These are phyloP conservation scores for Lachancea sp. DNA, from an alignment of 805 yeast species.

Conservation along the genomic window DNA sequence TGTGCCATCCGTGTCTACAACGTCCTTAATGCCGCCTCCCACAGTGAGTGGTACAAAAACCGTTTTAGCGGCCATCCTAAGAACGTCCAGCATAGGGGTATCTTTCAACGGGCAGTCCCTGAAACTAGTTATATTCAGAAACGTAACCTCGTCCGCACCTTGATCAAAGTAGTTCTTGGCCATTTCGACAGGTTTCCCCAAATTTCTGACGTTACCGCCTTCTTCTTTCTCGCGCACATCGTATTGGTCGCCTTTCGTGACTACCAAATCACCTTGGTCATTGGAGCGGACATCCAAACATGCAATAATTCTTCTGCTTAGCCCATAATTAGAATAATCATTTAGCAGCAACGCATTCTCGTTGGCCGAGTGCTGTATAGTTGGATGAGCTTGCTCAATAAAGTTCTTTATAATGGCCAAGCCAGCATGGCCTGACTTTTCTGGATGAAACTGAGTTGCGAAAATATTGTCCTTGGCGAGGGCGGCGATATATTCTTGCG, in stretches of 20 bases:
- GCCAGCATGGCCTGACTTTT: conserved; percentile 91
- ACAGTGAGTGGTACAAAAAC: conserved; percentile 96
- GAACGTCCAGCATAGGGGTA: conserved; percentile 91
- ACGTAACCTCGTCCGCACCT: conserved; percentile 97
- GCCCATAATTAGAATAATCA: conserved; percentile 48
- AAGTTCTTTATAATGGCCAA: conserved; percentile 68
- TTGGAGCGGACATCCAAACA: conserved; percentile 95
- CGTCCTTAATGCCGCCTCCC: conserved; percentile 96
- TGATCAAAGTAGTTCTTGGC: conserved; percentile 86
- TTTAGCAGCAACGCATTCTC: conserved; percentile 23
- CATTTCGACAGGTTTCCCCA: conserved; percentile 93
- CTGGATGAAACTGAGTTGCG: conserved; percentile 99
- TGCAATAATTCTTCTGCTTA: conserved; percentile 88
- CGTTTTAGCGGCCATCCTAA: conserved; percentile 74
- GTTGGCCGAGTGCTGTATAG: conserved; percentile 20
- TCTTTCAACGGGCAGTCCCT: conserved; percentile 89
- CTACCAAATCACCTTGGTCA: conserved; percentile 92
- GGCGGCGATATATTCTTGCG: conserved; percentile 79
- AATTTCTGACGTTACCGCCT: conserved; percentile 68
- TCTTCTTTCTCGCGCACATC: conserved; percentile 80
- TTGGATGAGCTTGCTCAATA: conserved; percentile 37
- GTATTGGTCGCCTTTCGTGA: conserved; percentile 97
- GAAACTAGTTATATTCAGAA: conserved; percentile 90
- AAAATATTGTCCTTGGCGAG: conserved; percentile 68
- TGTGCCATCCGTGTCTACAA: conserved; percentile 79